Percentiles rank a stretch among this genome's conserved stretches.
phyloP scores from a whole-genome alignment of 768 basidiomycete genomes.

The Leccinum longicurvipes region DNA sequence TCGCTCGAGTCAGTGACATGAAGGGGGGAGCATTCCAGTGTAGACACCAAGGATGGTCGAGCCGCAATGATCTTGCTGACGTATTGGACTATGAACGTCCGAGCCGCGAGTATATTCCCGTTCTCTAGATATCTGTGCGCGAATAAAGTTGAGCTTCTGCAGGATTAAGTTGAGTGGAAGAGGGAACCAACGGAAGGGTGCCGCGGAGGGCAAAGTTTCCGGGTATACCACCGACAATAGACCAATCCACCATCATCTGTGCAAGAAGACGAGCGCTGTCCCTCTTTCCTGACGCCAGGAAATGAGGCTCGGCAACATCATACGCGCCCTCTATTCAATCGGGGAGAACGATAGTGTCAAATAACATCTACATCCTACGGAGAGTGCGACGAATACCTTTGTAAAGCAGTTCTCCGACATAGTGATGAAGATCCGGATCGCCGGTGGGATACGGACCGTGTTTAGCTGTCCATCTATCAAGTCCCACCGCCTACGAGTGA shows the following conservation, averaged over 20 bases:
- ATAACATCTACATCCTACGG: neutral
- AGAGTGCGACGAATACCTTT: slow-evolving; percentile 54
- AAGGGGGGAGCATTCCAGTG: slow-evolving; percentile 43
- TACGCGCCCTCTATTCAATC: slow-evolving; percentile 62
- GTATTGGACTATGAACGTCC: slow-evolving; percentile 87
- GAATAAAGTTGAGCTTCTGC: slow-evolving; percentile 5
- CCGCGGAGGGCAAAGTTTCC: slow-evolving; percentile 85
- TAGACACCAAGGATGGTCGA: slow-evolving; percentile 39
- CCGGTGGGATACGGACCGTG: slow-evolving; percentile 78
- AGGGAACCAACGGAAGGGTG: slow-evolving; percentile 63
- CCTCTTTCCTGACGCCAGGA: slow-evolving; percentile 81
- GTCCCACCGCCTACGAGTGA: slow-evolving; percentile 11
- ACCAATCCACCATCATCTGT: slow-evolving; percentile 85
- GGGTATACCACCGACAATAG: slow-evolving; percentile 43
- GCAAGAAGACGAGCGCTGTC: slow-evolving; percentile 87
- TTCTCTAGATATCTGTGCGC: slow-evolving; percentile 66
- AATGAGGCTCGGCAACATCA: slow-evolving; percentile 73
- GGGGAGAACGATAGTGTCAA: neutral
- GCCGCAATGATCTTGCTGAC: slow-evolving; percentile 56
- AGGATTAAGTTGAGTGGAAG: neutral
- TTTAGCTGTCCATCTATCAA: slow-evolving; percentile 81
- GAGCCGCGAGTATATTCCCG: slow-evolving; percentile 88
- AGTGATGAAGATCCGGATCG: slow-evolving; percentile 85
- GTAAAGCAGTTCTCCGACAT: slow-evolving; percentile 83
- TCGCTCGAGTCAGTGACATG: slow-evolving; percentile 50